Base-by-base conservation (phyloP, 2,329 filamentous ascomycete genomes). In the Bipolaris gigantea region DNA sequence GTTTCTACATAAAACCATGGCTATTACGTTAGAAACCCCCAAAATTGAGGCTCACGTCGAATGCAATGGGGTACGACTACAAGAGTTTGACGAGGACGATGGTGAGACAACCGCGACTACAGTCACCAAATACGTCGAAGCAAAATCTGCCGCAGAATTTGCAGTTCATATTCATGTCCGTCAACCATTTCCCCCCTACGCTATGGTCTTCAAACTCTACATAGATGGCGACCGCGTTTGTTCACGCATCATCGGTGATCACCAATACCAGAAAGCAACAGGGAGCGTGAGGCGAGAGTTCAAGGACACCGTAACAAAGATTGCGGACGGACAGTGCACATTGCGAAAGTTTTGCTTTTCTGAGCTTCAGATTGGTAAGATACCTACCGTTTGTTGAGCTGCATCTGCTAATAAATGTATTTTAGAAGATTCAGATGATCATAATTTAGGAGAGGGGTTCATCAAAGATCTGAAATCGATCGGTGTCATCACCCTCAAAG, bases 71-170 rank as follows among this genome's bases (percentile, higher is more conserved):
- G 30, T 32, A 1, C 25, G 56, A 0, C 47, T 71, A 9, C 33
- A 59, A 16, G 71, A 75, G 41, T 70, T 67, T 39, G 61, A 66
- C 19, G 56, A 67, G 4, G 64, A 72, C 1, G 55, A 62, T 1
- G 25, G 49, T 8, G 18, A 19, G 2, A 10, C 7, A 33, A 40
- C 4, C 3, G 8, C 18, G 1, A 30, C 44, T 0, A 56, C 44
- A 2, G 55, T 64, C 2, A 67, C 61, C 0, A 75, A 68, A 21
- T 75, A 74, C 41, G 59, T 76, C 15, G 68, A 74, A 42, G 65
- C 67, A 0, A 35, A 35, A 3, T 66, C 69, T 1, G 68, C 60
- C 6, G 58, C 62, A 1, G 45, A 64, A 2, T 72, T 76, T 40
- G 48, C 35, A 8, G 45, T 44, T 5, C 19, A 41, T 63, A 5